A percentile compares a stretch with the other conserved stretches of the same genome.
These are phyloP conservation scores for Irpex lacteus DNA, from an alignment of 1,284 basidiomycete species.

Conservation along the genomic window DNA sequence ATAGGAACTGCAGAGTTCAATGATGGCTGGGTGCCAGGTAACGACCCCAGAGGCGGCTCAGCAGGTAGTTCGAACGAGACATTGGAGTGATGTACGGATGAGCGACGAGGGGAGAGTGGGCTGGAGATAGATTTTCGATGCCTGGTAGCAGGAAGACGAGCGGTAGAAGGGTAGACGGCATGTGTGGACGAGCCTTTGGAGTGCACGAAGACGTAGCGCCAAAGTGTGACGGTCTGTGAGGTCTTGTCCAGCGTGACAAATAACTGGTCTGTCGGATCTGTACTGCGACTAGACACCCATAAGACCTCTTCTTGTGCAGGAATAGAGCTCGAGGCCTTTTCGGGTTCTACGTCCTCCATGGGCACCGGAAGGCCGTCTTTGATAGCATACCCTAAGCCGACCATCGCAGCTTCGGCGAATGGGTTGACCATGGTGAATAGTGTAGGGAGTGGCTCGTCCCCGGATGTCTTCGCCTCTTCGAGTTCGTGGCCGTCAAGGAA, in stretches of 20 bases:
- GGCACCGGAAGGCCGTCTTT: slow-evolving; percentile 35
- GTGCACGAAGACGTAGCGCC: slow-evolving; percentile 69
- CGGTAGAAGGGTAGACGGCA: slow-evolving; percentile 9
- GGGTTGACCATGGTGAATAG: slow-evolving; percentile 78
- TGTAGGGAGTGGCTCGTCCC: slow-evolving; percentile 65
- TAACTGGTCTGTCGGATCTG: slow-evolving; percentile 44
- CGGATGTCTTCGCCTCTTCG: slow-evolving; percentile 60
- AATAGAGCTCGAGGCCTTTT: slow-evolving; percentile 46
- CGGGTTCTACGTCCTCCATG: slow-evolving; percentile 51
- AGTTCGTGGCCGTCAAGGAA: slow-evolving; percentile 64
- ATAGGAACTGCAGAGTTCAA: slow-evolving; percentile 48
- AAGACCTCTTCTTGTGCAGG: slow-evolving; percentile 61
- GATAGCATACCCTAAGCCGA: slow-evolving; percentile 62
- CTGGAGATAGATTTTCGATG: slow-evolving; percentile 23
- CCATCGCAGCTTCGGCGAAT: slow-evolving; percentile 70
- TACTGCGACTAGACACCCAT: slow-evolving; percentile 50
- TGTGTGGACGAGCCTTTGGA: slow-evolving; percentile 41
- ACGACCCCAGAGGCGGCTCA: slow-evolving; percentile 8
- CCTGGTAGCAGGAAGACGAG: slow-evolving; percentile 3
- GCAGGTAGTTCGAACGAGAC: neutral
- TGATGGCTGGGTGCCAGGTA: slow-evolving; percentile 29
- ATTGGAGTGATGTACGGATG: neutral
- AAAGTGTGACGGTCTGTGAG: slow-evolving; percentile 55
- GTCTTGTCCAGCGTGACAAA: slow-evolving; percentile 57
- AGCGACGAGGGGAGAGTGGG: slow-evolving; percentile 15